Percentiles rank a stretch among this genome's conserved stretches.
Evolutionary conservation across 495 filamentous ascomycete species (phyloP).

Genomic region (Annulohypoxylon moriforme): DNA sequence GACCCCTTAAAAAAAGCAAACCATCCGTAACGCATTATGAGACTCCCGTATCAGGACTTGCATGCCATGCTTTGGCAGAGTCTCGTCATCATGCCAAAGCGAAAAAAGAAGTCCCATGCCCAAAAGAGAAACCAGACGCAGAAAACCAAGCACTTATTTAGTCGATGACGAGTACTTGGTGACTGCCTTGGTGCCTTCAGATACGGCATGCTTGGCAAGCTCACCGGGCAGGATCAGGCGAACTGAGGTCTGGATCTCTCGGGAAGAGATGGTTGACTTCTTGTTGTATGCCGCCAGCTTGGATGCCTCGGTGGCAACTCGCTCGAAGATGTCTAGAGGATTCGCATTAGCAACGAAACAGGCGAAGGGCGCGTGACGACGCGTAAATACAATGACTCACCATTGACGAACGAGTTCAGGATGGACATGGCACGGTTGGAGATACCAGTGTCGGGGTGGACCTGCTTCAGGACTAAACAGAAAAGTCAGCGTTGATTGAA

Average conservation of each 20-base stretch:
- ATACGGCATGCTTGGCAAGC: slow-evolving; percentile 99
- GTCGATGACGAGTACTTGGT: slow-evolving; percentile 99
- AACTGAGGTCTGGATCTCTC: slow-evolving; percentile 99
- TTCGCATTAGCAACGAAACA: slow-evolving; percentile 47
- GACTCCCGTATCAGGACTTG: slow-evolving; percentile 69
- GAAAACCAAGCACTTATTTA: slow-evolving; percentile 79
- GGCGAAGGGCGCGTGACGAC: slow-evolving; percentile 1
- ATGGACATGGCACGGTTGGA: slow-evolving; percentile 99
- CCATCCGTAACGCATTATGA: slow-evolving; percentile 94
- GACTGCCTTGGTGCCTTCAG: slow-evolving; percentile 99
- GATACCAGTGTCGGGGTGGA: slow-evolving; percentile 99
- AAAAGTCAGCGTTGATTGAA: slow-evolving; percentile 27
- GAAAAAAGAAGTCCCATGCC: slow-evolving; percentile 66
- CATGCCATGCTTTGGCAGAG: slow-evolving; percentile 68
- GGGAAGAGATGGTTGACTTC: slow-evolving; percentile 99
- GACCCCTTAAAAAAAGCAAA: slow-evolving; percentile 77
- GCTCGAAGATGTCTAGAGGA: slow-evolving; percentile 95
- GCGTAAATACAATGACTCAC: slow-evolving; percentile 64
- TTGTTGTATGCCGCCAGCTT: slow-evolving; percentile 99
- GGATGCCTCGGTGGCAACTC: slow-evolving; percentile 97
- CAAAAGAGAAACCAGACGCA: slow-evolving; percentile 58
- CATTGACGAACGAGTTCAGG: slow-evolving; percentile 99
- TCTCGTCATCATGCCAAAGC: slow-evolving; percentile 70
- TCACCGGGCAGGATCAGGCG: slow-evolving; percentile 97
- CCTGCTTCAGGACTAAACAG: slow-evolving; percentile 97